Conservation (phyloP, 805 yeast species). For the Naumovozyma castellii region DNA sequence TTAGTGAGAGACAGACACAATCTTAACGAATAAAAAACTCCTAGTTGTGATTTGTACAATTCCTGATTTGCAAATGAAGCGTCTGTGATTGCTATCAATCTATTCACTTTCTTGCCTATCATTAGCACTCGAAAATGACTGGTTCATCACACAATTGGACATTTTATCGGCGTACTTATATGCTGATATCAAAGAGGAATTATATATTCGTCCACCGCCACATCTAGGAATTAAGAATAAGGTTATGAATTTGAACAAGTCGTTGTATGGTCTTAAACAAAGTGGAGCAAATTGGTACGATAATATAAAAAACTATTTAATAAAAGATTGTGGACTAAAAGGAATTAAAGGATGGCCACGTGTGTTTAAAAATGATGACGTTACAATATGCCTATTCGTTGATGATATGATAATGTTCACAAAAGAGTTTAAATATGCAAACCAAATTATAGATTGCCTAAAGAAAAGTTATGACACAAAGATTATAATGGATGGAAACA, state of each 20-base stretch:
- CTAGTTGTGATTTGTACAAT: constrained; percentile 4
- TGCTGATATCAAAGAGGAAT: constrained; percentile 1
- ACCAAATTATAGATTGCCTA: not conserved
- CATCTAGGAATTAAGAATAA: constrained; percentile 2
- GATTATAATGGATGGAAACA: constrained; percentile 4
- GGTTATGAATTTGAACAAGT: constrained; percentile 4
- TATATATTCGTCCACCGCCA: constrained; percentile 3
- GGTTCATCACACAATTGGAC: not conserved
- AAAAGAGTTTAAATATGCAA: not conserved
- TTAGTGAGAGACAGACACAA: too few relatives aligned
- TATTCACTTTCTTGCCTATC: not conserved
- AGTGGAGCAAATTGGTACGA: constrained; percentile 4
- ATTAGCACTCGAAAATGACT: not conserved
- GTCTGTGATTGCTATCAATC: constrained; percentile 1
- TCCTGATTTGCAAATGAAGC: constrained; percentile 4
- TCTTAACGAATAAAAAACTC: not conserved
- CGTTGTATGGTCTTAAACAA: constrained; percentile 4
- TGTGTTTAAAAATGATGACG: constrained; percentile 3
- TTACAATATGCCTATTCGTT: constrained; percentile 6
- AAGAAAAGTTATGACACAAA: constrained; percentile 7
- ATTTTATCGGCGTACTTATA: constrained; percentile 1
- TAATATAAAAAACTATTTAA: constrained; percentile 1
- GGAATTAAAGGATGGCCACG: constrained; percentile 8
- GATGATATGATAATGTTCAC: constrained; percentile 9
- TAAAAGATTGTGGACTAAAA: not conserved